Conservation (phyloP, 495 filamentous ascomycete genomes). For the Penicillium paradoxum region DNA sequence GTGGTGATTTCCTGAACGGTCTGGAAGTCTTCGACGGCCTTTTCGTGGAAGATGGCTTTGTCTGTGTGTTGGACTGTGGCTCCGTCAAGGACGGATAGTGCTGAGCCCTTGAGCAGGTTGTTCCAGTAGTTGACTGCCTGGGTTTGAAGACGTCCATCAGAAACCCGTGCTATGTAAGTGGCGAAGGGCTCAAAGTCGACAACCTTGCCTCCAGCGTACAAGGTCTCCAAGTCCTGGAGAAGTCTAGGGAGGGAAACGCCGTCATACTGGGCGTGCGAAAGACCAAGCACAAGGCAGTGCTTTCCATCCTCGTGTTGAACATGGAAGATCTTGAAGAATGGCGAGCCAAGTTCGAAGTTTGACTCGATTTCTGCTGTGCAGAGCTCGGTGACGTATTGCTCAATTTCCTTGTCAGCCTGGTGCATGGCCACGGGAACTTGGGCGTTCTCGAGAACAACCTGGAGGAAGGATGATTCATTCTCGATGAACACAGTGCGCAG, state of each 20-base stretch:
- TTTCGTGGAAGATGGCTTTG: constrained; percentile 34
- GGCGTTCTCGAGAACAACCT: constrained; percentile 49
- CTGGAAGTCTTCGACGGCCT: constrained; percentile 36
- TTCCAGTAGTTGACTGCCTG: constrained; percentile 44
- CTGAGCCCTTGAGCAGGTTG: constrained; percentile 47
- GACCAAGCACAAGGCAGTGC: constrained; percentile 49
- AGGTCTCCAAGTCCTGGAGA: constrained; percentile 42
- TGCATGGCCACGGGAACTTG: constrained; percentile 27
- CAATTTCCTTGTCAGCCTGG: constrained; percentile 31
- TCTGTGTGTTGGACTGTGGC: constrained; percentile 31
- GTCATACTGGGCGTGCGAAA: constrained; percentile 68
- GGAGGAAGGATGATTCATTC: constrained; percentile 39
- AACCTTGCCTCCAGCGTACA: constrained; percentile 36
- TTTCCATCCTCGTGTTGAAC: constrained; percentile 34
- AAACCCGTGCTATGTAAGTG: constrained; percentile 37
- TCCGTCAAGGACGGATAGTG: constrained; percentile 41
- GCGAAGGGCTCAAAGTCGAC: constrained; percentile 46
- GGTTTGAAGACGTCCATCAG: constrained; percentile 10
- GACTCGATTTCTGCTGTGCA: constrained; percentile 37
- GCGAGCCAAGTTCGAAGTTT: constrained; percentile 47
- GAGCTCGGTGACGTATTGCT: constrained; percentile 36
- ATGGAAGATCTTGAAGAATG: constrained; percentile 52
- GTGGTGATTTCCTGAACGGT: constrained; percentile 48
- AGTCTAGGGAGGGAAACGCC: constrained; percentile 58
- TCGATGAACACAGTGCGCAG: constrained; percentile 63